Evolutionary conservation across 2,329 filamentous ascomycete species (phyloP), one percentile per base, ranked within the genome.

Genomic region (Microthyrium microscopicum): DNA sequence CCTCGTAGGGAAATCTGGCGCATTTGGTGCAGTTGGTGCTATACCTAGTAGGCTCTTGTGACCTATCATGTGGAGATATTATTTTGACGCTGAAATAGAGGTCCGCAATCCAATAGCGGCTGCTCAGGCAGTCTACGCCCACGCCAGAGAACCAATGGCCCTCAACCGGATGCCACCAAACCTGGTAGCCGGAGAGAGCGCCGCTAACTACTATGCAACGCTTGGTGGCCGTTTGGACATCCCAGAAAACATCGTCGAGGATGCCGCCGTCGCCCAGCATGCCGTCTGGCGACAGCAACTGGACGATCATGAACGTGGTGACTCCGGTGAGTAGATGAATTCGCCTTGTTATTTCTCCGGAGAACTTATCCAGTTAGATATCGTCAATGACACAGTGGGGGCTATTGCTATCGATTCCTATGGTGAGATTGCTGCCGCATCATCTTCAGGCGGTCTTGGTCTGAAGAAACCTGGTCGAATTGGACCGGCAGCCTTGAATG

Each of bases 391-490:
- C 58, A 98, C 89, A 9, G 84, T 98, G 38, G 89, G 91, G 28
- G 89, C 85, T 19, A 93, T 98, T 48, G 89, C 84, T 8, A 76
- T 98, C 41, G 89, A 98, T 48, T 68, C 69, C 31, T 70, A 68
- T 44, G 89, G 89, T 12, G 77, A 78, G 38, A 93, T 98, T 49
- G 87, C 91, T 4, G 89, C 87, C 4, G 89, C 79, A 12, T 93
- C 89, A 2, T 98, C 89, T 2, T 98, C 91, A 12, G 89, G 89
- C 5, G 89, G 89, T 1, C 98, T 98, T 50, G 87, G 89, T 19
- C 94, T 98, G 87, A 98, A 98, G 52, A 85, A 93, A 53, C 73
- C 74, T 39, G 91, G 89, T 5, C 77, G 89, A 22, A 70, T 93
- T 41, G 91, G 89, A 0, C 89, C 89, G 20, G 91, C 89, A 21